Conservation (phyloP, 176 grass and related monocot species). For the Oryza glumipatula region DNA sequence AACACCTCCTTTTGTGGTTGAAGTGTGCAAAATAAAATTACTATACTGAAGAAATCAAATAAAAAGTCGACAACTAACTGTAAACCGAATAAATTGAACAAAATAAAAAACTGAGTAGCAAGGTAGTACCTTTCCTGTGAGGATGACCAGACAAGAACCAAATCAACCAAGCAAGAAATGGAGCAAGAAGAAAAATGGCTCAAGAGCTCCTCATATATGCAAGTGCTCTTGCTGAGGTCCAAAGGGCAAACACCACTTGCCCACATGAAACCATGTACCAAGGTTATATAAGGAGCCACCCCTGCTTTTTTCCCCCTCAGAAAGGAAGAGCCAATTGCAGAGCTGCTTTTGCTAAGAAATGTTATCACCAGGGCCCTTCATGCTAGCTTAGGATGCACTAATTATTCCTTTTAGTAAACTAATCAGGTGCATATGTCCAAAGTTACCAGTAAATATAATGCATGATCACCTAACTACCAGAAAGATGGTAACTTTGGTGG, state of each 20-base stretch:
- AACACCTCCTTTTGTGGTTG: not conserved
- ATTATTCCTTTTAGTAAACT: conserved; percentile 45
- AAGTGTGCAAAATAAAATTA: not conserved
- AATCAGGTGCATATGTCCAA: conserved; percentile 43
- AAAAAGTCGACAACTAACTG: not conserved
- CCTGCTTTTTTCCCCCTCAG: conserved; percentile 12
- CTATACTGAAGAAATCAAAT: not conserved
- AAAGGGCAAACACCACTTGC: conserved; percentile 20
- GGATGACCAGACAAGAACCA: conserved; percentile 10
- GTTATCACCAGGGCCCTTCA: conserved; percentile 44
- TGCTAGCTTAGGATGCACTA: conserved; percentile 52
- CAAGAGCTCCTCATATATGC: conserved; percentile 10
- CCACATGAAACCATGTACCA: conserved; percentile 28
- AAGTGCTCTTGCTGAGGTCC: conserved; percentile 17
- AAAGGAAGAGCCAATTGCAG: conserved; percentile 38
- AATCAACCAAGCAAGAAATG: conserved; percentile 9
- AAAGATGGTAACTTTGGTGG: conserved; percentile 40
- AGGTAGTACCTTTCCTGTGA: conserved; percentile 43
- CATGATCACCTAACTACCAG: conserved; percentile 25
- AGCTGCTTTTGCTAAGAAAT: conserved; percentile 54
- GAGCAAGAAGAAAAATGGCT: conserved; percentile 10
- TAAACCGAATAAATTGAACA: not conserved
- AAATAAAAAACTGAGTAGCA: not conserved
- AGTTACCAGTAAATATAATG: conserved; percentile 16
- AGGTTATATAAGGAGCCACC: conserved; percentile 35